These are phyloP conservation scores for Tricholoma furcatifolium DNA, from an alignment of 768 basidiomycete genomes.

Conservation along the genomic window DNA sequence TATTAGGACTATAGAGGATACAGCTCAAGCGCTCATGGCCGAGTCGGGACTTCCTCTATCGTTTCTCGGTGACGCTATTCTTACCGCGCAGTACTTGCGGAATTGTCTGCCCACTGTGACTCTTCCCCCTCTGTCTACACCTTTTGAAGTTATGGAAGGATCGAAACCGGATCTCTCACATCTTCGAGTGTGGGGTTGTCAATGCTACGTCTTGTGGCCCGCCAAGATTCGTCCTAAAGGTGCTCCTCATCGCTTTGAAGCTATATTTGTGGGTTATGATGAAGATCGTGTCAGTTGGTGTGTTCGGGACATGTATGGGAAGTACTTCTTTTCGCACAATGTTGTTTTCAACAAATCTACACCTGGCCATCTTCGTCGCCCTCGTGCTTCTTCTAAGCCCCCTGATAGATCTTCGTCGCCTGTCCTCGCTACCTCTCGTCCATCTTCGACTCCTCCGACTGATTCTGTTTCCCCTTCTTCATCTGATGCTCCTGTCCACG, in stretches of 20 bases:
- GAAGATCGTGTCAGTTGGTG: not conserved
- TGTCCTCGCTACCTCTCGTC: too few species aligned
- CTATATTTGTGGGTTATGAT: too few species aligned
- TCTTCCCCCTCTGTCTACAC: too few species aligned
- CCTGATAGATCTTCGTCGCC: too few species aligned
- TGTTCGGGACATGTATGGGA: not conserved
- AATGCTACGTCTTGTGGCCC: not conserved
- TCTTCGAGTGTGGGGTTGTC: too few species aligned
- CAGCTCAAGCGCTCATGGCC: too few species aligned
- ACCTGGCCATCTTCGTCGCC: too few species aligned
- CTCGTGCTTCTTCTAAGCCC: too few species aligned
- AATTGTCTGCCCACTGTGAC: not conserved
- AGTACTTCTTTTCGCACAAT: not conserved
- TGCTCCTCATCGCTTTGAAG: not conserved
- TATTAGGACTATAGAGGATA: slow-evolving; percentile 25
- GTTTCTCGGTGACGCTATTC: slow-evolving; percentile 24
- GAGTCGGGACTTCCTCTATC: slow-evolving; percentile 19
- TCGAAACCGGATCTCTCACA: not conserved
- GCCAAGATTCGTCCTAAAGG: not conserved
- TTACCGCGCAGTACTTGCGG: too few species aligned
- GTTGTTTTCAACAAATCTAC: not conserved
- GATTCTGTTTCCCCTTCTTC: too few species aligned
- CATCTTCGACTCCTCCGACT: too few species aligned
- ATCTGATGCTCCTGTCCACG: too few species aligned
- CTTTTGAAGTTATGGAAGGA: not conserved